Evolutionary conservation across 73 alveolate species (phyloP), one percentile per base, ranked within the genome.

Genomic region (Paramecium sonneborni): DNA sequence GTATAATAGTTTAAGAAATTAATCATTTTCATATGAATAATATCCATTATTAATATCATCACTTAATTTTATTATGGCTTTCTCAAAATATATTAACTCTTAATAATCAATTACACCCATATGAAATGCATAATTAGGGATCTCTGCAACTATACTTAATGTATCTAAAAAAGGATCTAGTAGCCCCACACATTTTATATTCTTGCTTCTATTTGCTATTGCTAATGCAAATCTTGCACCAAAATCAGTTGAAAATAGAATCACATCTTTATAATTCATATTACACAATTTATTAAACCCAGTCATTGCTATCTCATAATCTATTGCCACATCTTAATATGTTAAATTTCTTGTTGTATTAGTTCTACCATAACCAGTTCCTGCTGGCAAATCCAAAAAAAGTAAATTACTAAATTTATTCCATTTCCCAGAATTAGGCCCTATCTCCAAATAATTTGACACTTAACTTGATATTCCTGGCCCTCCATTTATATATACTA

Each of bases 281-380:
- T 23, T 24, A 12, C 90, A 79, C 15, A 39, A 34, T 10, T 38
- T 44, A 30, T 79, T 44, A 39, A 79, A 79, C 0, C 10, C 6
- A 12, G 18, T 43, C 72, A 79, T 43, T 41, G 55, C 39, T 23
- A 24, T 23, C 12, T 41, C 32, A 44, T 43, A 79, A 43, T 79
- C 90, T 0, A 37, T 26, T 21, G 57, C 57, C 3, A 32, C 74
- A 26, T 44, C 74, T 24, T 79, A 39, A 43, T 30, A 30, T 23
- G 26, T 41, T 44, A 79, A 8, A 14, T 38, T 20, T 20, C 68
- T 18, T 79, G 44, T 46, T 18, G 44, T 23, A 30, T 79, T 24
- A 12, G 90, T 79, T 21, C 26, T 24, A n/a, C 90, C 90, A 46
- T 41, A 79, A 21, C 90, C 90, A 23, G 90, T 79, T 79, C 90